These are phyloP conservation scores for Yamadazyma triangularis DNA, from an alignment of 1,139 yeast species.

Conservation along the genomic window DNA sequence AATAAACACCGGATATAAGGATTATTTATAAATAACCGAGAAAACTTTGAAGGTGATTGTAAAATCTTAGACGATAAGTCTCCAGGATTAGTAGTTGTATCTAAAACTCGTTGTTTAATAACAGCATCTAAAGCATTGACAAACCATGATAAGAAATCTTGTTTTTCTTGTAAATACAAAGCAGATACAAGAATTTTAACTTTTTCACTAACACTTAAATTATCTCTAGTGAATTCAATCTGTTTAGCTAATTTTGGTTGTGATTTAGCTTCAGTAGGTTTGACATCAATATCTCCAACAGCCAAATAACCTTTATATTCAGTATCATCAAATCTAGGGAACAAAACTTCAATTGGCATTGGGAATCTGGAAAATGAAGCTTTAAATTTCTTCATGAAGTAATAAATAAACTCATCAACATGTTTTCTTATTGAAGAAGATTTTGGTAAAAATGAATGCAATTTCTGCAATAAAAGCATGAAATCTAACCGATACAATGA, in stretches of 20 bases:
- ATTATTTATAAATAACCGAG: conserved; percentile 31
- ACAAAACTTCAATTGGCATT: conserved; percentile 64
- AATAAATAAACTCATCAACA: conserved; percentile 61
- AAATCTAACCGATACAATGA: conserved; percentile 73
- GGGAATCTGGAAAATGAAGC: conserved; percentile 47
- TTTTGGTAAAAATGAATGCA: conserved; percentile 29
- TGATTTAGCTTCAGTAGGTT: conserved; percentile 15
- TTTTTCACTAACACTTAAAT: conserved; percentile 30
- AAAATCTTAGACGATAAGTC: not conserved
- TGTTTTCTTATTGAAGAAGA: conserved; percentile 46
- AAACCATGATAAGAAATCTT: conserved; percentile 39
- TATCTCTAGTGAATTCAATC: conserved; percentile 33
- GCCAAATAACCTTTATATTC: conserved; percentile 34
- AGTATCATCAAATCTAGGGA: conserved; percentile 53
- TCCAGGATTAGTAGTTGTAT: conserved; percentile 7
- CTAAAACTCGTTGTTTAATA: conserved; percentile 18
- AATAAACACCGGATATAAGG: conserved; percentile 32
- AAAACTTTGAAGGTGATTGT: conserved; percentile 13
- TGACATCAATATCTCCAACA: conserved; percentile 46
- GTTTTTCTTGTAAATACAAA: conserved; percentile 42
- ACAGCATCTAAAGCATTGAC: conserved; percentile 33
- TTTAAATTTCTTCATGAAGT: conserved; percentile 63
- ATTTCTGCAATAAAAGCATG: conserved; percentile 38
- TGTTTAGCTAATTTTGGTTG: conserved; percentile 28
- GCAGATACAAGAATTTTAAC: conserved; percentile 47